Evolutionary conservation across 306 rosid genomes (phyloP).

Genomic region (Fragaria ananassa): DNA sequence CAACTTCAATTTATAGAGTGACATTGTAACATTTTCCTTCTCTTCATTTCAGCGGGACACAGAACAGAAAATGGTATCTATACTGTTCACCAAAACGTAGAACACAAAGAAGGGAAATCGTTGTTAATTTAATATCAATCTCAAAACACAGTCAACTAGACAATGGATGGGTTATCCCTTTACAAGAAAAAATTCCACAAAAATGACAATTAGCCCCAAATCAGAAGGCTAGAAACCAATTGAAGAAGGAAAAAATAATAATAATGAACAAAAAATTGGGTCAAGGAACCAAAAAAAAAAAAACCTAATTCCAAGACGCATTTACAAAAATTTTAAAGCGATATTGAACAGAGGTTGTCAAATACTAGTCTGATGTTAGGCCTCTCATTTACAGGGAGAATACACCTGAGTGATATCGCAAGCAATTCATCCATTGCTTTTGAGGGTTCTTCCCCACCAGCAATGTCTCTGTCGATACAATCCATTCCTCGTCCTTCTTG

Average conservation of each 20-base stretch:
- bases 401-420: conserved; percentile 80
- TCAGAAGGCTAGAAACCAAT: conserved; percentile 59
- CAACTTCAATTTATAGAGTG: background rate
- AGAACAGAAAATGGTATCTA: background rate
- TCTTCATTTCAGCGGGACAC: background rate
- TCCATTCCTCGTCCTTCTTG: conserved; percentile 93
- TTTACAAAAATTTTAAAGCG: conserved; percentile 71
- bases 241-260: conserved; percentile 41
- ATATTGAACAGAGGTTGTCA: conserved; percentile 75
- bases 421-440: conserved; percentile 81
- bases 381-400: conserved; percentile 98
- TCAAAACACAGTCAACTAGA: conserved; percentile 55
- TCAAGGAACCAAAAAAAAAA: conserved; percentile 72
- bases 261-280: conserved; percentile 49
- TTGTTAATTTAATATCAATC: conserved; percentile 49
- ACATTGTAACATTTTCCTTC: background rate
- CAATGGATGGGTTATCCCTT: conserved; percentile 62
- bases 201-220: conserved; percentile 58
- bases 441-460: conserved; percentile 76
- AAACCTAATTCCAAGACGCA: conserved; percentile 78
- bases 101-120: conserved; percentile 23
- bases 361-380: conserved; percentile 98
- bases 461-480: conserved; percentile 89
- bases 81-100: background rate
- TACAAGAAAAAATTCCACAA: conserved; percentile 58